Evolutionary conservation across 345 rosid genomes (phyloP).

Genomic region (Linum tenue): DNA sequence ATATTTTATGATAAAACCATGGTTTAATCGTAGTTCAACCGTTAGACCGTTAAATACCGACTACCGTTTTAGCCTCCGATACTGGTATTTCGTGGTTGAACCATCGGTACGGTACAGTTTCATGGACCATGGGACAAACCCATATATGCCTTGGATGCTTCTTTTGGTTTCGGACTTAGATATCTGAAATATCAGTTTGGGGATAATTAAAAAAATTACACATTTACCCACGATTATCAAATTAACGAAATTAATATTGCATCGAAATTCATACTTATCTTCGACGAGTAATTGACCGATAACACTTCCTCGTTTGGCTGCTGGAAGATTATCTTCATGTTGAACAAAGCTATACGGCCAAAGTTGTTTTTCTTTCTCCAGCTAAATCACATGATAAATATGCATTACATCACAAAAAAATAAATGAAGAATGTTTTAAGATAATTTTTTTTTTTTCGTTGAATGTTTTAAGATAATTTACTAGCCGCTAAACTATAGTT

Average conservation of each 20-base stretch:
- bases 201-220: not conserved
- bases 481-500: too few species aligned
- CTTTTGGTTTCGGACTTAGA: slow-evolving; percentile 11
- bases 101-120: too few species aligned
- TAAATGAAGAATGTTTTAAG: not conserved
- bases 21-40: too few species aligned
- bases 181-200: slow-evolving; percentile 32
- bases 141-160: slow-evolving; percentile 45
- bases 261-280: slow-evolving; percentile 33
- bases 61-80: too few species aligned
- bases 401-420: not conserved
- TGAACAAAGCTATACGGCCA: slow-evolving; percentile 64
- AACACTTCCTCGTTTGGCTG: slow-evolving; percentile 46
- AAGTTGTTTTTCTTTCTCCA: slow-evolving; percentile 36
- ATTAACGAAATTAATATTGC: too few species aligned
- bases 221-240: too few species aligned
- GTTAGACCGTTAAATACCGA: too few species aligned
- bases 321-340: slow-evolving; percentile 43
- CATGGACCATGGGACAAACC: too few species aligned
- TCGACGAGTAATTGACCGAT: slow-evolving; percentile 46
- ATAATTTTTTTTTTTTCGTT: too few species aligned
- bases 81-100: too few species aligned
- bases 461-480: too few species aligned
- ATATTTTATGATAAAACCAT: too few species aligned
- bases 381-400: slow-evolving; percentile 23